phyloP scores from a whole-genome alignment of 1,284 basidiomycete species.

The Fomitopsis palustris region DNA sequence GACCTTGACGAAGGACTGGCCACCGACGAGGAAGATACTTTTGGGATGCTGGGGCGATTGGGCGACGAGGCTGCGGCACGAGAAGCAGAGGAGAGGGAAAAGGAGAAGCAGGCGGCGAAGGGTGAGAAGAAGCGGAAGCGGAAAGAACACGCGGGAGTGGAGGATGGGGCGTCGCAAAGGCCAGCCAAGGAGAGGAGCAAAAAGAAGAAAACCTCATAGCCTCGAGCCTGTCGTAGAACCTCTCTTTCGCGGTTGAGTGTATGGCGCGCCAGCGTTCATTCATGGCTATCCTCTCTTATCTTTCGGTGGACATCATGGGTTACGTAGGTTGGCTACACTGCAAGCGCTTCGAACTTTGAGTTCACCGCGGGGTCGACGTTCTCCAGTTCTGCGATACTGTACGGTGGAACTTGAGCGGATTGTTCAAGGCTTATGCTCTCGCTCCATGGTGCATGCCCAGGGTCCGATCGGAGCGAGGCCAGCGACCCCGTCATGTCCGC shows the following conservation, averaged over 20 bases:
- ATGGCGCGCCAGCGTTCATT: too few relatives aligned
- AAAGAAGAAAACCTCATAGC: neutral
- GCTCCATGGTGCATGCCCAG: too few relatives aligned
- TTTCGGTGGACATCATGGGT: too few relatives aligned
- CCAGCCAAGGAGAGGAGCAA: neutral
- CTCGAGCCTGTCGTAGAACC: neutral
- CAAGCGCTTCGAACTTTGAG: too few relatives aligned
- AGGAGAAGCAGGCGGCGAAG: constrained; percentile 24
- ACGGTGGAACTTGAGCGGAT: too few relatives aligned
- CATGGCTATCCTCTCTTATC: too few relatives aligned
- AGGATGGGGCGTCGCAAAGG: neutral
- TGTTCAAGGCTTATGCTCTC: too few relatives aligned
- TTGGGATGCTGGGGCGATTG: constrained; percentile 34
- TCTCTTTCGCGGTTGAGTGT: neutral
- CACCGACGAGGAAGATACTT: constrained; percentile 35
- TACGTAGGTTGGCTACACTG: too few relatives aligned
- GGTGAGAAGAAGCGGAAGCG: constrained; percentile 30
- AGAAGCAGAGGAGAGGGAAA: constrained; percentile 25
- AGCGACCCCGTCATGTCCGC: too few relatives aligned
- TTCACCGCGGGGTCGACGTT: too few relatives aligned
- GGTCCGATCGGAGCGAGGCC: too few relatives aligned
- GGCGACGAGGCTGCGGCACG: constrained; percentile 26
- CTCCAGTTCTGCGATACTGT: too few relatives aligned
- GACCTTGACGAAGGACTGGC: constrained; percentile 23
- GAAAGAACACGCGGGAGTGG: constrained; percentile 14